A percentile compares a stretch with the other conserved stretches of the same genome.
phyloP scores from a whole-genome alignment of 371 early-diverging fungal genomes.

The Apophysomyces trapeziformis region DNA sequence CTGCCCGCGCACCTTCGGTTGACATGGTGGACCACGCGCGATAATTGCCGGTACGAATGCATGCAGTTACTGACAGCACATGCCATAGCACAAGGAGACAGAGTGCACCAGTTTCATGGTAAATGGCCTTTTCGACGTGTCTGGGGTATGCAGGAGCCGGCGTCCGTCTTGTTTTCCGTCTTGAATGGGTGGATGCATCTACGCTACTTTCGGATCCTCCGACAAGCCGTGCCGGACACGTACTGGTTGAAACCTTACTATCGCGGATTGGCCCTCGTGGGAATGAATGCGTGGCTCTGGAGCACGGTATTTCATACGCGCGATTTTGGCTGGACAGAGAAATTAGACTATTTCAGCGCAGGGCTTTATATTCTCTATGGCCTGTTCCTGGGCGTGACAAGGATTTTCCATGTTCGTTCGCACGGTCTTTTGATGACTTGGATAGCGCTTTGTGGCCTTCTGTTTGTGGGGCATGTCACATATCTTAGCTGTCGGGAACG shows the following conservation, averaged over 20 bases:
- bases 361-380: constrained; percentile 76
- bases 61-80: constrained; percentile 66
- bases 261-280: constrained; percentile 57
- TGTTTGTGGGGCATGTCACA: constrained; percentile 58
- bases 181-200: constrained; percentile 84
- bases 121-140: constrained; percentile 92
- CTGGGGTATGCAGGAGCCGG: constrained; percentile 93
- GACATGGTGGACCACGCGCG: background rate
- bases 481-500: constrained; percentile 60
- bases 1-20: background rate
- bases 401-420: constrained; percentile 55
- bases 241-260: constrained; percentile 68
- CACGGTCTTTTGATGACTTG: constrained; percentile 39
- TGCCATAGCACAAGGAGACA: constrained; percentile 32
- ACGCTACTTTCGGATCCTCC: constrained; percentile 51
- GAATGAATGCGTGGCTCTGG: constrained; percentile 92
- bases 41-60: constrained; percentile 87
- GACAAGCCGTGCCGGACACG: constrained; percentile 39
- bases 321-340: constrained; percentile 86
- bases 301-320: constrained; percentile 91
- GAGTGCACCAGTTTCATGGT: background rate
- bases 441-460: constrained; percentile 37
- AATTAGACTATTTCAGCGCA: constrained; percentile 94
- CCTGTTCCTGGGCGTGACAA: constrained; percentile 61
- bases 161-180: constrained; percentile 88